Percentiles rank a stretch among this genome's conserved stretches.
Evolutionary conservation across 1,284 basidiomycete species (phyloP).

Genomic region (Apiotrichum mycotoxinovorans): DNA sequence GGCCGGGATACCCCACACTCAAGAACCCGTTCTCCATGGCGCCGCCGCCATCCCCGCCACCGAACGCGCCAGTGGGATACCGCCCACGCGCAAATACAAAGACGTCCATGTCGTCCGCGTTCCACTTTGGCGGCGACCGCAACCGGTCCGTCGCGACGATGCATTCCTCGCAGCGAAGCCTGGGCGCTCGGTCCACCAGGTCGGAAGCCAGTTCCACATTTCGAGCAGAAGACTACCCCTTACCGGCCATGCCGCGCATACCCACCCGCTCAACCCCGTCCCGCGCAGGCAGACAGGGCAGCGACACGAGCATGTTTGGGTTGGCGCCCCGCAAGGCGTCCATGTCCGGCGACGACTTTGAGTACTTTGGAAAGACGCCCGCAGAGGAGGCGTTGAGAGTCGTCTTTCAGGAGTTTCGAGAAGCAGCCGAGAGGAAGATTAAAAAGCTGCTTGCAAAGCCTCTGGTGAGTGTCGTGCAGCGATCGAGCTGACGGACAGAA

Average conservation of each 20-base stretch:
- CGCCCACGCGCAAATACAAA: constrained; percentile 16
- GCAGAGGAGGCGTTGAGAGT: constrained; percentile 82
- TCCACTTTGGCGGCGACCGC: constrained; percentile 20
- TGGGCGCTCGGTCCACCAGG: constrained; percentile 36
- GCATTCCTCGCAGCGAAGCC: constrained; percentile 34
- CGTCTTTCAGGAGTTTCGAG: constrained; percentile 77
- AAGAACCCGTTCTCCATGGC: constrained; percentile 42
- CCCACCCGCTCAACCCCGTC: constrained; percentile 33
- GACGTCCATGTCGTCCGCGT: constrained; percentile 8
- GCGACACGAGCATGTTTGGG: constrained; percentile 38
- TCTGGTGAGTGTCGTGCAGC: constrained; percentile 56
- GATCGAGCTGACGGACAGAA: constrained; percentile 54
- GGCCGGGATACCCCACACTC: constrained; percentile 37
- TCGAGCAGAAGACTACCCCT: constrained; percentile 36
- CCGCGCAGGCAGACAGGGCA: constrained; percentile 35
- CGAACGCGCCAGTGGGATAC: constrained; percentile 10
- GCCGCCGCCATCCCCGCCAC: constrained; percentile 30
- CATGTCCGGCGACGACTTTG: constrained; percentile 30
- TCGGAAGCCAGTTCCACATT: constrained; percentile 42
- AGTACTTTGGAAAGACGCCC: constrained; percentile 56
- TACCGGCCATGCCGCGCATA: constrained; percentile 41
- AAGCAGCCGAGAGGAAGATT: constrained; percentile 71
- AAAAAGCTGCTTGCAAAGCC: constrained; percentile 65
- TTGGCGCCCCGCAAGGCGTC: constrained; percentile 23
- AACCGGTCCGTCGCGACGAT: constrained; percentile 35